Percentiles rank a stretch among this genome's conserved stretches.
These are phyloP conservation scores for Barbarea vulgaris DNA, from an alignment of 345 rosid genomes.

Conservation along the genomic window DNA sequence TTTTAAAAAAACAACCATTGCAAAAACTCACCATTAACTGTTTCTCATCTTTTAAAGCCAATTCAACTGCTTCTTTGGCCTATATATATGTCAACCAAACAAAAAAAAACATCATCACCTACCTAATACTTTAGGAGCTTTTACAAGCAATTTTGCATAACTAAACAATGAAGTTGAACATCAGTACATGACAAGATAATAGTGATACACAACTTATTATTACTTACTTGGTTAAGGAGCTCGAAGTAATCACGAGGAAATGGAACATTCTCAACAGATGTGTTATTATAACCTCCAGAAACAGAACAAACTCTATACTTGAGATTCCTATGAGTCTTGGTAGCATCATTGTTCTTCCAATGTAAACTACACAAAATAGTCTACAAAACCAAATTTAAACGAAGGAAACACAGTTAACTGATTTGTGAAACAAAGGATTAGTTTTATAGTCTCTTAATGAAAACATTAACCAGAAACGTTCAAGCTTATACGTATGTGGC, in stretches of 20 bases:
- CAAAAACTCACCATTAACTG: constrained; percentile 73
- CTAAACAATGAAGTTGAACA: not conserved
- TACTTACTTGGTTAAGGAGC: constrained; percentile 71
- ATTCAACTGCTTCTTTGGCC: constrained; percentile 74
- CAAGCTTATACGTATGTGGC: not conserved
- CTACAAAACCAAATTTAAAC: constrained; percentile 15
- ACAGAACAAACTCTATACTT: constrained; percentile 29
- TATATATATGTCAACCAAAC: constrained; percentile 33
- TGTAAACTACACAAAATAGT: constrained; percentile 4
- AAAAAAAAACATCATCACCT: not conserved
- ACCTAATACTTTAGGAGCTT: not conserved
- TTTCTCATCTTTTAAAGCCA: constrained; percentile 65
- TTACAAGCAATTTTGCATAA: not conserved
- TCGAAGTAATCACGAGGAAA: constrained; percentile 72
- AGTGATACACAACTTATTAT: not conserved
- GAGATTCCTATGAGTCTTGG: constrained; percentile 28
- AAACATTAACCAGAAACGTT: not conserved
- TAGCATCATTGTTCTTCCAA: constrained; percentile 27
- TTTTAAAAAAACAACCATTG: constrained; percentile 1
- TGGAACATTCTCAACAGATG: constrained; percentile 54
- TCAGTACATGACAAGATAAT: no score
- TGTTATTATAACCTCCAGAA: constrained; percentile 44
- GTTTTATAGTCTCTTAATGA: not conserved
- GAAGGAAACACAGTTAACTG: not conserved
- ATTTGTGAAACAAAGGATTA: not conserved